Evolutionary conservation across 2,329 filamentous ascomycete genomes (phyloP), one percentile per base, ranked within the genome.

Genomic region (Pseudonectria buxi): DNA sequence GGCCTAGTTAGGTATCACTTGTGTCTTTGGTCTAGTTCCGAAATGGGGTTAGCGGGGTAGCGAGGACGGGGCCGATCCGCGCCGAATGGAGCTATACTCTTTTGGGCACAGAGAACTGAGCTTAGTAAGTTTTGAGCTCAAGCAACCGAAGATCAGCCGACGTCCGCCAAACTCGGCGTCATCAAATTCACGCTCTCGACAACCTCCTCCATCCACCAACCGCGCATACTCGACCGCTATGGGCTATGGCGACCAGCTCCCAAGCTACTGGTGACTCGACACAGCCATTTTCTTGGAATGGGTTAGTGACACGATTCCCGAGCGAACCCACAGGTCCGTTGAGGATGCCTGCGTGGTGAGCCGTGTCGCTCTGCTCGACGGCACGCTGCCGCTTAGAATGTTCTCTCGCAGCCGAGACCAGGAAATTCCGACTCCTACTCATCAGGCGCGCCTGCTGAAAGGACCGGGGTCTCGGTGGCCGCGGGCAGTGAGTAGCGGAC

Each of bases 391-490:
- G 24, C 26, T 22, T 14, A 28, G 28, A 26, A 27, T 22, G 34
- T 16, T 26, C 25, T 24, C 24, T 30, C 22, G 34, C 34, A 36
- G 25, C 34, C 13, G 28, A 36, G 28, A 36, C 29, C 34, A 7
- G 24, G 28, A 36, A 36, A 36, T 36, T 14, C 34, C 34, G 34
- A 31, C 34, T 36, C 34, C 34, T 31, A 28, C 34, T 31, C 33
- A 15, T 29, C 34, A 36, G 34, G 34, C 15, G 29, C n/a, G 28
- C 34, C 34, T 36, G 34, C 10, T 27, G 34, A 36, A 32, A 31
- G 34, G 34, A 36, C 28, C 34, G 34, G 34, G 34, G 29, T 36
- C 34, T 36, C 28, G 14, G 34, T 36, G 34, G 34, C 34, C 34
- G 34, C 34, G 28, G 24, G 24, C 13, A 31, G 25, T 36, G 34